Conservation (phyloP, 108 stramenopile genomes). For the Mediolabrus comicus region DNA sequence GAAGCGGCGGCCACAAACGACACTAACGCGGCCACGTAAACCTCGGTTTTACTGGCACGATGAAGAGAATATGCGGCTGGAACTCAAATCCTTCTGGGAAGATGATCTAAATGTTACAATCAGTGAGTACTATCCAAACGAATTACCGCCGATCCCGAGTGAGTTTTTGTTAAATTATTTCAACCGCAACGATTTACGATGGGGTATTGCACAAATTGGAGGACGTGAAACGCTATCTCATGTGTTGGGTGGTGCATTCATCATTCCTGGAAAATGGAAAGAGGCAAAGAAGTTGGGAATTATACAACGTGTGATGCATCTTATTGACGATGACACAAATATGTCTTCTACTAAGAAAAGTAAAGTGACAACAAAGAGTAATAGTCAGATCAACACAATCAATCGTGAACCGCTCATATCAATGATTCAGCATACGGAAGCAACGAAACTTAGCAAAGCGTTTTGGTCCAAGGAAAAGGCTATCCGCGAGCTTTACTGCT, state of each 20-base stretch:
- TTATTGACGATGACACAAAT: conserved; percentile 19
- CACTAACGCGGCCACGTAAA: conserved; percentile 32
- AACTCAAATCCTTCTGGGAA: conserved; percentile 50
- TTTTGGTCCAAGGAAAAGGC: conserved; percentile 53
- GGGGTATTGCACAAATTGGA: conserved; percentile 48
- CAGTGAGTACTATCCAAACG: conserved; percentile 8
- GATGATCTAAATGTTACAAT: conserved; percentile 11
- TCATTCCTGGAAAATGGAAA: conserved; percentile 70
- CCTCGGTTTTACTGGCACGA: conserved; percentile 61
- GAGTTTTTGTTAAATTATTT: conserved; percentile 61
- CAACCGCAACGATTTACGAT: conserved; percentile 63
- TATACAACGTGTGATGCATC: conserved; percentile 32
- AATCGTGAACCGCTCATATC: background rate
- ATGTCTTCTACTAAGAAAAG: background rate
- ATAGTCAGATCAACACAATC: conserved; percentile 14
- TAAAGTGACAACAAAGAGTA: conserved; percentile 7
- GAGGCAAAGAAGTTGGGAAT: conserved; percentile 43
- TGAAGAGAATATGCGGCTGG: conserved; percentile 43
- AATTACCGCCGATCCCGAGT: conserved; percentile 61
- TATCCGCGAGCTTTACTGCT: conserved; percentile 49
- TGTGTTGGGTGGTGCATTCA: conserved; percentile 30
- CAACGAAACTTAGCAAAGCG: conserved; percentile 10
- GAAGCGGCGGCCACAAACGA: conserved; percentile 31
- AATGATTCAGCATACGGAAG: background rate
- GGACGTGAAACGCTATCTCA: conserved; percentile 45